Evolutionary conservation across 176 grass and related monocot species (phyloP).

Genomic region (Aegilops sharonensis): DNA sequence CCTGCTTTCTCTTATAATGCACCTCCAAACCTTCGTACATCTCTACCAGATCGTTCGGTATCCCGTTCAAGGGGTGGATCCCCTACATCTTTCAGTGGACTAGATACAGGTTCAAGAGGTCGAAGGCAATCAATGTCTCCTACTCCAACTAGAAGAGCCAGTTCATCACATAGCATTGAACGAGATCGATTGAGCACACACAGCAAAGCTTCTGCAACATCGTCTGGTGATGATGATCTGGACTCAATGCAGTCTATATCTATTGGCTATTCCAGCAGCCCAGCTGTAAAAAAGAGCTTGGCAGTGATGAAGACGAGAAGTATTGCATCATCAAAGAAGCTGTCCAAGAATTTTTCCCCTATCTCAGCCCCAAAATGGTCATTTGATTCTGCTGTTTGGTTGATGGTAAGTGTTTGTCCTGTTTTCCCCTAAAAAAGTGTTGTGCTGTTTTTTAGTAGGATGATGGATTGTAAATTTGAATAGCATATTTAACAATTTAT

Average conservation of each 20-base stretch:
- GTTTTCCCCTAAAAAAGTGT: slow-evolving; percentile 6
- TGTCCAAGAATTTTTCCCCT: slow-evolving; percentile 53
- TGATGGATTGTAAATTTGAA: not conserved
- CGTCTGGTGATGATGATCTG: slow-evolving; percentile 82
- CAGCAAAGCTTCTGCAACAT: slow-evolving; percentile 66
- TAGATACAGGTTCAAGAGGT: slow-evolving; percentile 52
- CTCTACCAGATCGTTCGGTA: slow-evolving; percentile 60
- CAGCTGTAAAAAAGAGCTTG: slow-evolving; percentile 56
- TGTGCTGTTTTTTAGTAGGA: slow-evolving; percentile 21
- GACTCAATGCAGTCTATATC: slow-evolving; percentile 66
- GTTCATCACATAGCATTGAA: slow-evolving; percentile 67
- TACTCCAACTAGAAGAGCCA: slow-evolving; percentile 77
- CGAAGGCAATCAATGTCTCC: slow-evolving; percentile 88
- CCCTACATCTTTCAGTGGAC: slow-evolving; percentile 54
- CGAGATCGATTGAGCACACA: slow-evolving; percentile 60
- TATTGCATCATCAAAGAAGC: slow-evolving; percentile 75
- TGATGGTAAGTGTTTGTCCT: slow-evolving; percentile 66
- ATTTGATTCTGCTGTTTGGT: slow-evolving; percentile 85
- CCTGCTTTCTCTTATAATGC: slow-evolving; percentile 69
- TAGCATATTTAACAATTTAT: not conserved
- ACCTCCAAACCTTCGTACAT: slow-evolving; percentile 82
- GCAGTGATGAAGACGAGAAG: slow-evolving; percentile 59
- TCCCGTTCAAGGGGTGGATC: slow-evolving; percentile 69
- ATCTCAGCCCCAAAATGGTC: slow-evolving; percentile 72
- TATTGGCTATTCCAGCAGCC: slow-evolving; percentile 46